These are phyloP conservation scores for Ceraceosorus guamensis DNA, from an alignment of 1,284 basidiomycete species.

Conservation along the genomic window DNA sequence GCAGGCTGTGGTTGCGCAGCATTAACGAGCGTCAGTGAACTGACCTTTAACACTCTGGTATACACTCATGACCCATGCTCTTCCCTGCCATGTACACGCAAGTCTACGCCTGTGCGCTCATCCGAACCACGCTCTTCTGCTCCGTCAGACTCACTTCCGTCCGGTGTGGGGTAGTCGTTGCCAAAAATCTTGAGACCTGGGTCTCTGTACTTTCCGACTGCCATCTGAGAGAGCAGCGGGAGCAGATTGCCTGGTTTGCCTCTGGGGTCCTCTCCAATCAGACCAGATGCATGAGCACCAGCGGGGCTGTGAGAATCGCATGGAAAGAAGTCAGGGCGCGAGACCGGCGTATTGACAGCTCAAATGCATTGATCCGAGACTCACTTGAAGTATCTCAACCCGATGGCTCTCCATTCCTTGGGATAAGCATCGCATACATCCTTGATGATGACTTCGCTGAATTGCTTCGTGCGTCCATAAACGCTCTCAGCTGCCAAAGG, in stretches of 20 bases:
- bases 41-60: background rate
- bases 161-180: conserved; percentile 92
- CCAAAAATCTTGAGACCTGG: conserved; percentile 85
- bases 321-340: conserved; percentile 10
- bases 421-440: conserved; percentile 77
- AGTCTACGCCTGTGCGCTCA: background rate
- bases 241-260: conserved; percentile 92
- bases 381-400: conserved; percentile 93
- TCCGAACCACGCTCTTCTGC: background rate
- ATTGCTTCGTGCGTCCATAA: conserved; percentile 91
- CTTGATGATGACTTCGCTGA: conserved; percentile 83
- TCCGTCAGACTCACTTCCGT: conserved; percentile 60
- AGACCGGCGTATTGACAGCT: background rate
- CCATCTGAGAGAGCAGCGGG: conserved; percentile 90
- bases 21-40: no score
- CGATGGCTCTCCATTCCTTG: conserved; percentile 66
- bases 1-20: conserved; percentile 17
- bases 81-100: background rate
- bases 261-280: conserved; percentile 90
- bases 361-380: no score
- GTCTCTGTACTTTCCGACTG: conserved; percentile 77
- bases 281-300: conserved; percentile 89
- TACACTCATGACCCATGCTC: background rate
- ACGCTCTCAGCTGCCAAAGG: conserved; percentile 81
- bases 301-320: conserved; percentile 63